Evolutionary conservation across 805 yeast species (phyloP).

Genomic region (Sugiyamaella boreocaroliniensis): DNA sequence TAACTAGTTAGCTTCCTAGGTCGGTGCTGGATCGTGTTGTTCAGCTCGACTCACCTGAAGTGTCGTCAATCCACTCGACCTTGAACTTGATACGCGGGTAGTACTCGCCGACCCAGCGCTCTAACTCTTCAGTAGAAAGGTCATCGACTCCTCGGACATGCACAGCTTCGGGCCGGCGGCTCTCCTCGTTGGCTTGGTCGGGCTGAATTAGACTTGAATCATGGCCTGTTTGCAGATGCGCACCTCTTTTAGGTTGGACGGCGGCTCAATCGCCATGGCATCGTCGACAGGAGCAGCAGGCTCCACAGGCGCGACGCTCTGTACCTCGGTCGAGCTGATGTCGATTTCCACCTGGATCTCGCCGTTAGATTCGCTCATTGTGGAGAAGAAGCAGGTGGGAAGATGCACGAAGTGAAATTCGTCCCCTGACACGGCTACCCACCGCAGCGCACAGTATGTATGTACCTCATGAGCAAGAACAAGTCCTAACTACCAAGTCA

Average conservation of each 20-base stretch:
- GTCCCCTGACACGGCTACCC: neutral
- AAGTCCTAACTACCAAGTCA: neutral
- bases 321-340: neutral
- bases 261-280: slow-evolving; percentile 5
- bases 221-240: neutral
- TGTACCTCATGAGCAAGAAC: too few species aligned
- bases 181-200: neutral
- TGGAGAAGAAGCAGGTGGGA: neutral
- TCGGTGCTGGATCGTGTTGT: too few species aligned
- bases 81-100: slow-evolving; percentile 33
- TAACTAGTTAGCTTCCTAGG: slow-evolving; percentile 26
- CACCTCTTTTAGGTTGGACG: slow-evolving; percentile 1
- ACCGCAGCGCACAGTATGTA: neutral
- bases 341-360: neutral
- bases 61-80: slow-evolving; percentile 64
- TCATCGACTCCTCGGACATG: slow-evolving; percentile 57
- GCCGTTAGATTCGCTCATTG: neutral
- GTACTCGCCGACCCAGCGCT: slow-evolving; percentile 45
- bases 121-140: slow-evolving; percentile 53
- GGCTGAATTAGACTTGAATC: neutral
- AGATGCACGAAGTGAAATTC: neutral
- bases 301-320: neutral
- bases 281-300: slow-evolving; percentile 1
- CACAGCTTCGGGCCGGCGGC: slow-evolving; percentile 33
- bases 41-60: slow-evolving; percentile 29